These are phyloP conservation scores for Rhizophagus prolifer DNA, from an alignment of 192 early-diverging fungal species.

Conservation along the genomic window DNA sequence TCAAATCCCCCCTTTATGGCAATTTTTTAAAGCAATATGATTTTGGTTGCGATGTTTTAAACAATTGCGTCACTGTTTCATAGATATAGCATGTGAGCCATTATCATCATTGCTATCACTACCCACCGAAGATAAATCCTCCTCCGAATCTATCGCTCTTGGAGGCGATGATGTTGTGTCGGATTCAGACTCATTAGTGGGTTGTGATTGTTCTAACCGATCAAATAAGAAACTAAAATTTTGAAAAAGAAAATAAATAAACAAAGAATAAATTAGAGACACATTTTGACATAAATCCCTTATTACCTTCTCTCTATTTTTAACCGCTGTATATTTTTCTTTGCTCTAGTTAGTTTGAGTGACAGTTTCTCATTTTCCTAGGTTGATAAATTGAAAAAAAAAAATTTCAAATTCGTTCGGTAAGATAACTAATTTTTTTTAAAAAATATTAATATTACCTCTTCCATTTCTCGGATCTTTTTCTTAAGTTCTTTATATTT, in stretches of 20 bases:
- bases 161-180: conserved; percentile 20
- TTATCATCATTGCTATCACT: conserved; percentile 26
- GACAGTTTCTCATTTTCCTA: conserved; percentile 43
- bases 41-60: background rate
- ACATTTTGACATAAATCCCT: background rate
- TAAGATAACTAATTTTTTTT: background rate
- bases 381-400: background rate
- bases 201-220: conserved; percentile 32
- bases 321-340: conserved; percentile 38
- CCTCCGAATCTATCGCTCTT: conserved; percentile 9
- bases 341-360: conserved; percentile 33
- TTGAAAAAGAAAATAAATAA: background rate
- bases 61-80: background rate
- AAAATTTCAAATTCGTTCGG: background rate
- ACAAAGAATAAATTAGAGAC: background rate
- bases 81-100: conserved; percentile 4
- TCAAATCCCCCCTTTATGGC: no score
- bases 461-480: conserved; percentile 41
- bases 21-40: no score
- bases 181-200: conserved; percentile 23
- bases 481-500: conserved; percentile 46
- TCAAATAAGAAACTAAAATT: conserved; percentile 33
- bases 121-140: conserved; percentile 22
- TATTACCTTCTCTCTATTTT: conserved; percentile 40
- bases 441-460: conserved; percentile 30